Conservation (phyloP, 2,329 filamentous ascomycete species). For the Ophiostoma sp. region DNA sequence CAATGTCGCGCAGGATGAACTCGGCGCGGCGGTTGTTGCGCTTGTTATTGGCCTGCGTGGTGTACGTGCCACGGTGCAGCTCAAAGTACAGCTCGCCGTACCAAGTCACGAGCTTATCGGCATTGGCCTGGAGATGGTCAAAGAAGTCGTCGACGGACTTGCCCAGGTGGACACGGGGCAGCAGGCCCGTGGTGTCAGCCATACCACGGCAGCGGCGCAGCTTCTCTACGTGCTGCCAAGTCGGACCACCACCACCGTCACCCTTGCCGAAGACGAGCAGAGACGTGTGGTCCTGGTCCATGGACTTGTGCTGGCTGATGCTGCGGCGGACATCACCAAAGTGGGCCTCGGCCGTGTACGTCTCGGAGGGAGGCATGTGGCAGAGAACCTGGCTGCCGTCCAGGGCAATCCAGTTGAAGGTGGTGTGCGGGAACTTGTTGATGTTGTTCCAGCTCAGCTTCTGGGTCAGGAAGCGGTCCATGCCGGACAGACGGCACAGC, state of each 20-base stretch:
- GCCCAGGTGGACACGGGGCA: slow-evolving; percentile 82
- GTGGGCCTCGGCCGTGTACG: slow-evolving; percentile 90
- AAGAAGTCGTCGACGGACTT: slow-evolving; percentile 94
- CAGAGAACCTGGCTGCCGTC: slow-evolving; percentile 96
- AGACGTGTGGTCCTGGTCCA: slow-evolving; percentile 89
- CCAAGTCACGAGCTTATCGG: slow-evolving; percentile 83
- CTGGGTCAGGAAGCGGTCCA: slow-evolving; percentile 95
- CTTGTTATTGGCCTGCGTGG: slow-evolving; percentile 97
- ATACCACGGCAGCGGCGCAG: slow-evolving; percentile 88
- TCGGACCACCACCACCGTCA: slow-evolving; percentile 92
- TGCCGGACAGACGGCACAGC: slow-evolving; percentile 87
- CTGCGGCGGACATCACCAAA: slow-evolving; percentile 93
- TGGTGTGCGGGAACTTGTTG: slow-evolving; percentile 97
- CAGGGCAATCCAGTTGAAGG: slow-evolving; percentile 96
- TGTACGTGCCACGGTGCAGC: slow-evolving; percentile 94
- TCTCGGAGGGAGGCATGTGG: slow-evolving; percentile 95
- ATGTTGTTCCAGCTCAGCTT: slow-evolving; percentile 99
- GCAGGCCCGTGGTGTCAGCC: slow-evolving; percentile 70
- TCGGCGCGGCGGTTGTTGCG: slow-evolving; percentile 87
- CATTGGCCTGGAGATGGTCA: slow-evolving; percentile 77
- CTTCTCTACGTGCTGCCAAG: slow-evolving; percentile 92
- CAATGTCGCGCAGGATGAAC: slow-evolving; percentile 80
- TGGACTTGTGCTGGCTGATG: slow-evolving; percentile 87
- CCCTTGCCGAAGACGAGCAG: slow-evolving; percentile 95
- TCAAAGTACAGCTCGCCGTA: slow-evolving; percentile 98